phyloP scores from a whole-genome alignment of 345 rosid species.

The Populus pruinosa region DNA sequence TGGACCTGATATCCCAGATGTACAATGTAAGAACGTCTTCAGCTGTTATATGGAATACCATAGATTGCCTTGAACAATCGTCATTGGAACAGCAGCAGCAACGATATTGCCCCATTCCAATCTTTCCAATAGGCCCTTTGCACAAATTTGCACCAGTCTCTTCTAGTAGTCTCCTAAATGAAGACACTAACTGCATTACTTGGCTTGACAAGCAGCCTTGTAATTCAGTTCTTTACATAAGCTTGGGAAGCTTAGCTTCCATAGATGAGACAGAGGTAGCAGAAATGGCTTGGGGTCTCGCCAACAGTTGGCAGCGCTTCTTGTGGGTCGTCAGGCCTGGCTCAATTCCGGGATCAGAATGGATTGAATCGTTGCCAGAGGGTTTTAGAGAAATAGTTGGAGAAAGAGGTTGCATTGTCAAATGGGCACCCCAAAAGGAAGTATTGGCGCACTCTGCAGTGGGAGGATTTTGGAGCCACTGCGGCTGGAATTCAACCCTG shows the following conservation, averaged over 20 bases:
- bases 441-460: constrained; percentile 41
- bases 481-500: constrained; percentile 56
- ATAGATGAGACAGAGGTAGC: constrained; percentile 17
- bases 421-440: constrained; percentile 53
- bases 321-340: constrained; percentile 48
- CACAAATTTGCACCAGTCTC: constrained; percentile 29
- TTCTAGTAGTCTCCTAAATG: constrained; percentile 18
- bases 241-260: constrained; percentile 26
- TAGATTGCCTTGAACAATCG: constrained; percentile 30
- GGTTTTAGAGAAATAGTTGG: background rate
- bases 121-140: constrained; percentile 33
- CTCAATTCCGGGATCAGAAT: background rate
- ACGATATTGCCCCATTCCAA: constrained; percentile 15
- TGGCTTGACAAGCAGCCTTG: constrained; percentile 38
- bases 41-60: constrained; percentile 27
- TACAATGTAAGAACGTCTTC: constrained; percentile 8
- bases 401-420: constrained; percentile 38
- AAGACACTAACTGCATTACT: constrained; percentile 31
- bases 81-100: constrained; percentile 13
- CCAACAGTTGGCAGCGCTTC: constrained; percentile 37
- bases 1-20: background rate
- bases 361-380: constrained; percentile 11
- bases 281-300: constrained; percentile 42
- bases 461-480: constrained; percentile 50
- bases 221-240: constrained; percentile 33